These are phyloP conservation scores for Eucalyptus cloeziana DNA, from an alignment of 345 rosid species.

Conservation along the genomic window DNA sequence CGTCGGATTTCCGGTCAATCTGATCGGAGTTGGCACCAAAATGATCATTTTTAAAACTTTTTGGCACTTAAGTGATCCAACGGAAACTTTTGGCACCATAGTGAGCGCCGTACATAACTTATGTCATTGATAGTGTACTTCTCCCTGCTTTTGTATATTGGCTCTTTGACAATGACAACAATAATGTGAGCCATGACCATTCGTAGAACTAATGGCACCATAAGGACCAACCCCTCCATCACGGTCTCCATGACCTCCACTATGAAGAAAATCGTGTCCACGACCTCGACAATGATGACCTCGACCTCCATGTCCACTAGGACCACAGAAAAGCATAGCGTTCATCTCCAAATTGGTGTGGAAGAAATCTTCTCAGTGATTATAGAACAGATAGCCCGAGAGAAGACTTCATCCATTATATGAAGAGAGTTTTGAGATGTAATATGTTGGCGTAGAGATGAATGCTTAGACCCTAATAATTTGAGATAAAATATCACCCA, in stretches of 20 bases:
- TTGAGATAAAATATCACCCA: too few species aligned
- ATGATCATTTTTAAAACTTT: too few species aligned
- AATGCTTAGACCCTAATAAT: not conserved
- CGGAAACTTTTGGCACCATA: too few species aligned
- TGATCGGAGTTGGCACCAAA: too few species aligned
- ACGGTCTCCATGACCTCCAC: not conserved
- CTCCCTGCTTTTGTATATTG: not conserved
- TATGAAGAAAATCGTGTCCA: not conserved
- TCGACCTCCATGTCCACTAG: not conserved
- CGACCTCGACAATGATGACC: not conserved
- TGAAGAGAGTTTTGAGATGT: not conserved
- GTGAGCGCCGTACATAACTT: too few species aligned
- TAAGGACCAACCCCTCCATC: not conserved
- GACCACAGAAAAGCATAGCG: not conserved
- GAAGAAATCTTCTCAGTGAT: not conserved
- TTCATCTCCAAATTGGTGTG: not conserved
- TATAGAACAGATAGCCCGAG: accelerated
- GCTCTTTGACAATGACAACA: not conserved
- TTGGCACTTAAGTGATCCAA: too few species aligned
- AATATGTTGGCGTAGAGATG: not conserved
- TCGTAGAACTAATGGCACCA: not conserved
- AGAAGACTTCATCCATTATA: too few species aligned
- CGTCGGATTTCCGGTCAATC: too few species aligned
- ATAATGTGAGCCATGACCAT: not conserved
- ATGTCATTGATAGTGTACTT: too few species aligned